A percentile compares a stretch with the other conserved stretches of the same genome.
These are phyloP conservation scores for Tephrocybe sp. DNA, from an alignment of 768 basidiomycete genomes.

Conservation along the genomic window DNA sequence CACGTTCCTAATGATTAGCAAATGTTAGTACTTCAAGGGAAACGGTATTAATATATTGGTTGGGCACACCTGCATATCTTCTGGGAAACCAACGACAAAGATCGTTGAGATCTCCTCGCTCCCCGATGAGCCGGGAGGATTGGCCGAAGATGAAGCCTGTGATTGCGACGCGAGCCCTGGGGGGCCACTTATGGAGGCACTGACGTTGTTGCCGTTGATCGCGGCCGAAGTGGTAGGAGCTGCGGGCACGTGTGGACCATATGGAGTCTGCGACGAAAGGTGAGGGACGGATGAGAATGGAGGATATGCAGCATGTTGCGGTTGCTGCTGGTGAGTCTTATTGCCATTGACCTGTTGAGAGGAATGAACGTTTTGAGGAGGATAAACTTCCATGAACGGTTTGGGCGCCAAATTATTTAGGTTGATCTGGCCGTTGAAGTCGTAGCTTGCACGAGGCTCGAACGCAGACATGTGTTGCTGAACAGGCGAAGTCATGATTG, in stretches of 20 bases:
- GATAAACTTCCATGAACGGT: slow-evolving; percentile 29
- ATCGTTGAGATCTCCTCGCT: slow-evolving; percentile 93
- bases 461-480: slow-evolving; percentile 37
- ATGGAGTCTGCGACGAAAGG: slow-evolving; percentile 74
- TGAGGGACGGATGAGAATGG: slow-evolving; percentile 37
- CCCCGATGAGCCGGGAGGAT: slow-evolving; percentile 24
- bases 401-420: slow-evolving; percentile 28
- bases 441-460: slow-evolving; percentile 36
- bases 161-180: slow-evolving; percentile 26
- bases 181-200: slow-evolving; percentile 19
- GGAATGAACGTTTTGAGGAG: slow-evolving; percentile 18
- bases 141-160: slow-evolving; percentile 23
- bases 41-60: no score
- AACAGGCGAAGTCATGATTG: slow-evolving; percentile 39
- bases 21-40: no score
- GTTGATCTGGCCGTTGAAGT: slow-evolving; percentile 30
- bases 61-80: slow-evolving; percentile 96
- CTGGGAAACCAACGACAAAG: slow-evolving; percentile 98
- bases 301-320: slow-evolving; percentile 28
- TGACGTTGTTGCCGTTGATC: slow-evolving; percentile 17
- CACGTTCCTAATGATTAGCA: slow-evolving; percentile 76
- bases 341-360: slow-evolving; percentile 20
- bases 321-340: slow-evolving; percentile 26
- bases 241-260: slow-evolving; percentile 64
- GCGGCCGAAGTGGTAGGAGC: slow-evolving; percentile 25